Percentiles rank a stretch among this genome's conserved stretches.
Evolutionary conservation across 2,329 filamentous ascomycete species (phyloP).

Genomic region (Polytolypa hystricis): DNA sequence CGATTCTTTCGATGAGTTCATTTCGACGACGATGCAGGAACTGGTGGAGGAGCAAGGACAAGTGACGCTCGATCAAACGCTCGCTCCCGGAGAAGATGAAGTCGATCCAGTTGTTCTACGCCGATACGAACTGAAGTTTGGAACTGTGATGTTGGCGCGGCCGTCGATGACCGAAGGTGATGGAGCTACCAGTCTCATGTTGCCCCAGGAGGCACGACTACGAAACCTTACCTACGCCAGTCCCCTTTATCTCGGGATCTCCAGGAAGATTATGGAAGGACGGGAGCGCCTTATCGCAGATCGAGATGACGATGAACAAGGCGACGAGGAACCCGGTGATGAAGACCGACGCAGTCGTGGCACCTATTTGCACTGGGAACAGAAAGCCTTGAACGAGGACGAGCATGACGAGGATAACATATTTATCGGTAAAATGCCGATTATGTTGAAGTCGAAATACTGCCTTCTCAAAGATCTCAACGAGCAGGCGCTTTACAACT

Average conservation of each 20-base stretch:
- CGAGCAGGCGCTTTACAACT: constrained; percentile 76
- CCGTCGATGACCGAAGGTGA: constrained; percentile 91
- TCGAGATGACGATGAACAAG: constrained; percentile 45
- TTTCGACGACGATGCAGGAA: constrained; percentile 85
- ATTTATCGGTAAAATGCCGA: constrained; percentile 89
- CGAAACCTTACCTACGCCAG: constrained; percentile 93
- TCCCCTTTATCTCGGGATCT: constrained; percentile 81
- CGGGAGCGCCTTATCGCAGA: constrained; percentile 66
- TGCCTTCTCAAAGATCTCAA: constrained; percentile 76
- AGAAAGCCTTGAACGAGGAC: constrained; percentile 34
- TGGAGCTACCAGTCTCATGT: constrained; percentile 70
- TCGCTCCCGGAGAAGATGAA: constrained; percentile 63
- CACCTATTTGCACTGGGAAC: constrained; percentile 38
- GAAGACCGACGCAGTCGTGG: constrained; percentile 36
- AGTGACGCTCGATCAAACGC: constrained; percentile 87
- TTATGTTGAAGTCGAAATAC: constrained; percentile 96
- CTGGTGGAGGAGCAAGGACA: constrained; percentile 85
- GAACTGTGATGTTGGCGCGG: constrained; percentile 74
- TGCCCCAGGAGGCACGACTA: constrained; percentile 89
- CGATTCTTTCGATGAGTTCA: constrained; percentile 97
- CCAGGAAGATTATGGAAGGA: constrained; percentile 71
- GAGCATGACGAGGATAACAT: constrained; percentile 58
- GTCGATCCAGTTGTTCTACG: constrained; percentile 68
- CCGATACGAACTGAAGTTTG: constrained; percentile 91
- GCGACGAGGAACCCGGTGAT: constrained; percentile 37